Conservation (phyloP, 2,329 filamentous ascomycete species). For the Tolypocladium nubicola region DNA sequence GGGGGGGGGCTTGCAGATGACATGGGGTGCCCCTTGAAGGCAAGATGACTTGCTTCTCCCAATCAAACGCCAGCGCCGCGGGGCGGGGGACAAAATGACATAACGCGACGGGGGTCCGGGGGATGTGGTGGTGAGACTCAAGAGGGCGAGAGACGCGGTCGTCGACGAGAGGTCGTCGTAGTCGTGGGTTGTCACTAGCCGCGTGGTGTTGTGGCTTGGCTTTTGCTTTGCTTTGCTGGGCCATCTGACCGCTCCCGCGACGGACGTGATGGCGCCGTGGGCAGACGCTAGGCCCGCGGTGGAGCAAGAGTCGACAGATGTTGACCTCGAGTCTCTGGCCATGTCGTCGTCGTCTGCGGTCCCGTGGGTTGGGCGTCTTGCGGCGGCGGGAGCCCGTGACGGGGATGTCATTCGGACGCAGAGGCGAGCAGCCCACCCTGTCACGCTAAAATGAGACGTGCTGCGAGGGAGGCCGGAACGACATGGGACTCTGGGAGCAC, state of each 20-base stretch:
- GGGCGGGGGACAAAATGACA: slow-evolving; percentile 16
- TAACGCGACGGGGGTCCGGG: slow-evolving; percentile 6
- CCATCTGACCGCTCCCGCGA: neutral
- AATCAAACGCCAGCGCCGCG: slow-evolving; percentile 11
- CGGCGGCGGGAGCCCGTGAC: neutral
- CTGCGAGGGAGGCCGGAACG: neutral
- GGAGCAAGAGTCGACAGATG: slow-evolving; percentile 1
- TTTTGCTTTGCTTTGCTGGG: neutral
- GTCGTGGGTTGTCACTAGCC: neutral
- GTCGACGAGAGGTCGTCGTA: neutral
- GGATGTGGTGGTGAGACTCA: neutral
- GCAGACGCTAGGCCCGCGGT: neutral
- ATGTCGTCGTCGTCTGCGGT: neutral
- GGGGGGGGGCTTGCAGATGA: slow-evolving; percentile 8
- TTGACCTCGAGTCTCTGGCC: neutral
- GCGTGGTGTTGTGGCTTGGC: neutral
- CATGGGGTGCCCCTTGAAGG: slow-evolving; percentile 11
- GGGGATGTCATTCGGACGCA: neutral
- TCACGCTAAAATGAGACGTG: neutral
- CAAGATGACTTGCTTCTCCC: slow-evolving; percentile 19
- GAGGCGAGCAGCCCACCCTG: neutral
- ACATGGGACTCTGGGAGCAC: neutral
- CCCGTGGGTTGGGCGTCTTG: neutral
- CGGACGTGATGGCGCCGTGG: slow-evolving; percentile 1
- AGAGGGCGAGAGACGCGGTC: neutral